Evolutionary conservation across 345 rosid genomes (phyloP).

Genomic region (Corchorus capsularis): DNA sequence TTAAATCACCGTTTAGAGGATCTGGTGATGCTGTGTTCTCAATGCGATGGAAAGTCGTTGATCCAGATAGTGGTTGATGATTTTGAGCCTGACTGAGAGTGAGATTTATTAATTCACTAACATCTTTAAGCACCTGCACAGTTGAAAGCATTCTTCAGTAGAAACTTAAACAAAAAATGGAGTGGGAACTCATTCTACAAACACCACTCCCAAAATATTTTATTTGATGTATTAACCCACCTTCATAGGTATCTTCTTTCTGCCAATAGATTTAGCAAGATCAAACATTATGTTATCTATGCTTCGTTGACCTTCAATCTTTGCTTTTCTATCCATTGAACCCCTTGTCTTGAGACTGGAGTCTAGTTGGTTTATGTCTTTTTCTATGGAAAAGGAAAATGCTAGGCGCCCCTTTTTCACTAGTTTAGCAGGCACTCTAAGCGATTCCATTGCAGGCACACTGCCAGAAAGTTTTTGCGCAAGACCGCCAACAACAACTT

Average conservation of each 20-base stretch:
- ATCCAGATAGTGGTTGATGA: constrained; percentile 70
- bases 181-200: not conserved
- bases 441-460: constrained; percentile 49
- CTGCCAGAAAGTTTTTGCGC: constrained; percentile 58
- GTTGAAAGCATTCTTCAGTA: constrained; percentile 12
- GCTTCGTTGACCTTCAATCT: constrained; percentile 61
- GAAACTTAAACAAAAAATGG: constrained; percentile 12
- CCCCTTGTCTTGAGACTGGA: constrained; percentile 47
- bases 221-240: constrained; percentile 35
- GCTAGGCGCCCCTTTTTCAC: constrained; percentile 55
- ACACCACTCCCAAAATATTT: not conserved
- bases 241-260: constrained; percentile 89
- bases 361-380: constrained; percentile 46
- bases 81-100: constrained; percentile 72
- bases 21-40: constrained; percentile 63
- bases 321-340: constrained; percentile 53
- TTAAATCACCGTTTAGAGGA: constrained; percentile 73
- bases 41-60: constrained; percentile 84
- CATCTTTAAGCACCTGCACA: constrained; percentile 79
- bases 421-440: constrained; percentile 78
- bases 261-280: constrained; percentile 78
- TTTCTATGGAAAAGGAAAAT: constrained; percentile 76
- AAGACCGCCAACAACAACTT: constrained; percentile 78
- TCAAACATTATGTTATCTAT: constrained; percentile 70
- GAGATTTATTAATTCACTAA: constrained; percentile 77